Percentiles rank a stretch among this genome's conserved stretches.
Evolutionary conservation across 176 grass and related monocot species (phyloP).

Genomic region (Bolboschoenus planiculmis): DNA sequence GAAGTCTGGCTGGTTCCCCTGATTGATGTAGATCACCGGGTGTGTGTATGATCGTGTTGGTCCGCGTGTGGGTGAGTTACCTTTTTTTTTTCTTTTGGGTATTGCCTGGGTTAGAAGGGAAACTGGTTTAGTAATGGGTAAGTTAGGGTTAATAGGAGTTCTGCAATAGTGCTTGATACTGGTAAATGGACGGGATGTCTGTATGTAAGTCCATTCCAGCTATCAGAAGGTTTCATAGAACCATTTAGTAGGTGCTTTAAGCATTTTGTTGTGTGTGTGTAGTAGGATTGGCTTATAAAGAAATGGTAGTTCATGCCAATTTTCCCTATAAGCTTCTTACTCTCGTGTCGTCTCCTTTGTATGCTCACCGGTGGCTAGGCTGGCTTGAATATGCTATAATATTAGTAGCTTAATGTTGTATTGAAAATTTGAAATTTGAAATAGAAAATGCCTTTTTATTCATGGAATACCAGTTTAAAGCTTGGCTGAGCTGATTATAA

Average conservation of each 20-base stretch:
- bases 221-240: constrained; percentile 17
- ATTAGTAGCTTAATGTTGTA: not conserved
- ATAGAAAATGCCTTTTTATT: not conserved
- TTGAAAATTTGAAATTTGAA: too few species aligned
- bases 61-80: not conserved
- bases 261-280: not conserved
- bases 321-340: constrained; percentile 14
- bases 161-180: not conserved
- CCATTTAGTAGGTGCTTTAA: constrained; percentile 9
- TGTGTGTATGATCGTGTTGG: constrained; percentile 38
- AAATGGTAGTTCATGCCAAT: constrained; percentile 9
- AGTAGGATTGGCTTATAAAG: constrained; percentile 14
- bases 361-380: not conserved
- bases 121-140: constrained; percentile 9
- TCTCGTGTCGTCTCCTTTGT: not conserved
- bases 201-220: not conserved
- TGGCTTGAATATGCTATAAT: not conserved
- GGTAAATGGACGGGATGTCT: constrained; percentile 13
- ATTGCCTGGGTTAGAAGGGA: not conserved
- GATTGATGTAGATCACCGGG: constrained; percentile 31
- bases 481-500: not conserved
- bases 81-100: not conserved
- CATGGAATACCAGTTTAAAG: not conserved
- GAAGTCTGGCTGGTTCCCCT: constrained; percentile 65
- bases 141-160: not conserved